Evolutionary conservation across 139 green algal genomes (phyloP), one percentile per base, ranked within the genome.

Genomic region (Chlorella sp.): DNA sequence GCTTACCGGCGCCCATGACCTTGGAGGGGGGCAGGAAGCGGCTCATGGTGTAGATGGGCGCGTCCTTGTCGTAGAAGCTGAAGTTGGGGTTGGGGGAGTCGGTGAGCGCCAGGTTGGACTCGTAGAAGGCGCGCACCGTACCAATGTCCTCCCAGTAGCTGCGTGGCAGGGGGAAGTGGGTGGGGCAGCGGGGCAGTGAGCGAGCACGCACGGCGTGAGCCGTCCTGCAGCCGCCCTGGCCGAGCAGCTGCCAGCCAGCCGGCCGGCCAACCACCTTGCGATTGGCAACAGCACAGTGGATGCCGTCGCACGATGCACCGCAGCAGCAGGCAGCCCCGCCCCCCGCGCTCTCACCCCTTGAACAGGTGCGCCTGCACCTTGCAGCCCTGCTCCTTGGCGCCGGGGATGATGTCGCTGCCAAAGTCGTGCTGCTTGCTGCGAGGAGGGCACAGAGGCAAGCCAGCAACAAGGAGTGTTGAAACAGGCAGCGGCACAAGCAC

Each of bases 61-160:
- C 91, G 70, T 93, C 89, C 74, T 87, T 88, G 82, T 96, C 93
- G 81, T 96, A 96, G 88, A 96, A 96, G 74, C 81, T 95, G 91
- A 98, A 98, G 71, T 95, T 88, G 62, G 95, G 93, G 70, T 92
- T 94, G 64, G 87, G 83, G n/a, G 92, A 90, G 82, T 98, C 90
- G 34, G 94, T 97, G 72, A 99, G 93, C 13, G 89, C 89, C 74
- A 99, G 92, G 93, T 99, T 99, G 79, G 97, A 86, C 62, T 98
- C 92, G 93, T 98, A 99, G 90, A 99, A 99, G 44, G 97, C 96
- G 81, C 97, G 91, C 57, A 99, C 94, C 63, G 97, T 99, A 70
- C 96, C 95, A 88, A 98, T 98, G 91, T 98, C 95, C 90, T 98
- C 95, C 95, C 95, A 98, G 91, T 98, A 98, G 4, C 51, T 60